Evolutionary conservation across 176 grass and related monocot species (phyloP).

Genomic region (Aegilops speltoides): DNA sequence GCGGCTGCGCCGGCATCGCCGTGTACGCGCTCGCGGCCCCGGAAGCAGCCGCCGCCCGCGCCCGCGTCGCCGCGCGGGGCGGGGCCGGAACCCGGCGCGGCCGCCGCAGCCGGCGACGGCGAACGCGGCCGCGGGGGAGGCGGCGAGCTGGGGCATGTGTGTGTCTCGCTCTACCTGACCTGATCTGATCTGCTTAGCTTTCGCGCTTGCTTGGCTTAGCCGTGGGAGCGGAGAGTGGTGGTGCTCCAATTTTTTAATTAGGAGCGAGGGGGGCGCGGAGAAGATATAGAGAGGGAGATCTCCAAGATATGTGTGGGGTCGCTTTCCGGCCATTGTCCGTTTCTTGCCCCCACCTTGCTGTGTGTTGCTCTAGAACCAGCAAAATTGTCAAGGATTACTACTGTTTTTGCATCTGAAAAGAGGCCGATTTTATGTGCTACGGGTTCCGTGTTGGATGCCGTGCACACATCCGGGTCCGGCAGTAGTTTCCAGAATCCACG

Average conservation of each 20-base stretch:
- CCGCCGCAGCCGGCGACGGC: not conserved
- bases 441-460: not conserved
- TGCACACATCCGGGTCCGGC: not conserved
- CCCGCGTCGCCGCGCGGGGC: not conserved
- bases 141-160: constrained; percentile 30
- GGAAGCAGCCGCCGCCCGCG: too few species aligned
- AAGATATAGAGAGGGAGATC: not conserved
- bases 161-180: too few species aligned
- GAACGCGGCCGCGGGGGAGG: not conserved
- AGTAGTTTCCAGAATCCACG: too few species aligned
- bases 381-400: not conserved
- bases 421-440: not conserved
- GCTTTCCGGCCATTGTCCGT: not conserved
- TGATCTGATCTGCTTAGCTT: not conserved
- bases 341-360: not conserved
- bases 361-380: not conserved
- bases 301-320: not conserved
- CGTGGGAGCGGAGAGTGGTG: not conserved
- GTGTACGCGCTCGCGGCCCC: not conserved
- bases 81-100: constrained; percentile 12
- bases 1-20: not conserved
- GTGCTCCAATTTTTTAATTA: not conserved
- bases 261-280: too few species aligned
- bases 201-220: not conserved
- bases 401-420: not conserved